These are phyloP conservation scores for Penicillium sp. DNA, from an alignment of 2,329 filamentous ascomycete species.

Conservation along the genomic window DNA sequence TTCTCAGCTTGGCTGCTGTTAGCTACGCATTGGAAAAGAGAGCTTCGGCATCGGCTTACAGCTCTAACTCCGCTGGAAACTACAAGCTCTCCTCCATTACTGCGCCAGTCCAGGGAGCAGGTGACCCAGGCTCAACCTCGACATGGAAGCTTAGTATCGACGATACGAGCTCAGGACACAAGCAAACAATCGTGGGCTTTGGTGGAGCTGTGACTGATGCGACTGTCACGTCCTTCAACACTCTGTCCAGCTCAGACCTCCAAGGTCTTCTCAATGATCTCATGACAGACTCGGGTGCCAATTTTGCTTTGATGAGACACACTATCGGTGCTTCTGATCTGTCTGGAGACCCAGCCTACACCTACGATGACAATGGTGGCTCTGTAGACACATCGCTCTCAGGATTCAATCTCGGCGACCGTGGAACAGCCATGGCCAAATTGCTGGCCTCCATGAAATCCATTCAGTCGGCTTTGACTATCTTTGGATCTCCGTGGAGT, in stretches of 20 bases:
- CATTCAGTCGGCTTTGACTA: slow-evolving; percentile 34
- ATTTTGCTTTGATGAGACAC: slow-evolving; percentile 42
- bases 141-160: slow-evolving; percentile 29
- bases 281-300: slow-evolving; percentile 35
- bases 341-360: slow-evolving; percentile 34
- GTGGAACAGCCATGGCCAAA: slow-evolving; percentile 39
- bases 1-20: slow-evolving; percentile 13
- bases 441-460: slow-evolving; percentile 39
- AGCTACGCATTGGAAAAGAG: slow-evolving; percentile 19
- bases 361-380: slow-evolving; percentile 40
- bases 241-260: slow-evolving; percentile 28
- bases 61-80: slow-evolving; percentile 27
- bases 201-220: slow-evolving; percentile 42
- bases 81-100: slow-evolving; percentile 25
- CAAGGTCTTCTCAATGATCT: slow-evolving; percentile 35
- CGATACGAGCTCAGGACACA: slow-evolving; percentile 27
- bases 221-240: slow-evolving; percentile 37
- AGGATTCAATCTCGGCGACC: slow-evolving; percentile 33
- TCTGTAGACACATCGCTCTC: slow-evolving; percentile 32
- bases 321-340: slow-evolving; percentile 42
- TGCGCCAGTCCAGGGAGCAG: slow-evolving; percentile 19
- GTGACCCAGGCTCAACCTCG: slow-evolving; percentile 20
- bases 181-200: slow-evolving; percentile 35
- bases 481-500: slow-evolving; percentile 40
- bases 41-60: slow-evolving; percentile 25